A percentile compares a stretch with the other conserved stretches of the same genome.
These are phyloP conservation scores for Coprinellus micaceus DNA, from an alignment of 768 basidiomycete species.

Conservation along the genomic window DNA sequence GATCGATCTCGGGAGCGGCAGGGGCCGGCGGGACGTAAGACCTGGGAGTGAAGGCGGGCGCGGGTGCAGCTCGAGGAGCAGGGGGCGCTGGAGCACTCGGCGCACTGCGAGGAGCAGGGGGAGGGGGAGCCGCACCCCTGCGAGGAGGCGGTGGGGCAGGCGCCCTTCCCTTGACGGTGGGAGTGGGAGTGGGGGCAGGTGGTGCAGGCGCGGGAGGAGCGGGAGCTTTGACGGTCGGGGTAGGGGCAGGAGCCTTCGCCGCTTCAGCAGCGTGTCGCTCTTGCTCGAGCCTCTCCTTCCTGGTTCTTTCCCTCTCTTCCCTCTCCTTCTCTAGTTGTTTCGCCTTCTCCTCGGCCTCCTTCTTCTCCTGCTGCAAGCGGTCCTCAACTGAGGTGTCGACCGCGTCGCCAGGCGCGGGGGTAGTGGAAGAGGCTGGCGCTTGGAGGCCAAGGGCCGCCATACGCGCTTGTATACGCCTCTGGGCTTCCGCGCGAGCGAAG, in stretches of 20 bases:
- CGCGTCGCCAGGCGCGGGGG: constrained; percentile 36
- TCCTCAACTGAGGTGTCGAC: constrained; percentile 84
- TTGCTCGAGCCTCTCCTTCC: constrained; percentile 70
- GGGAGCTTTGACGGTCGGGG: constrained; percentile 18
- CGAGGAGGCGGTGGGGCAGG: constrained; percentile 11
- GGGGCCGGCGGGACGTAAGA: constrained; percentile 19
- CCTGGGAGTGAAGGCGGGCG: constrained; percentile 17
- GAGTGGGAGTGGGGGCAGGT: constrained; percentile 32
- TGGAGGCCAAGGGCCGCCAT: constrained; percentile 81
- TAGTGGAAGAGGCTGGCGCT: constrained; percentile 21
- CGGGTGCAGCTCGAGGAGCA: constrained; percentile 20
- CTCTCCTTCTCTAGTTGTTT: constrained; percentile 75
- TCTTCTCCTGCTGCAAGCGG: constrained; percentile 78
- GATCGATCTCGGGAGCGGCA: constrained; percentile 53
- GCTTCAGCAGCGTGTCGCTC: constrained; percentile 61
- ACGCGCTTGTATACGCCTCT: constrained; percentile 77
- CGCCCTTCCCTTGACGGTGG: constrained; percentile 23
- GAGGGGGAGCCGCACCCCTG: constrained; percentile 20
- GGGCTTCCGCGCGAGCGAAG: constrained; percentile 74
- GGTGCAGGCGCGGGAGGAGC: constrained; percentile 18
- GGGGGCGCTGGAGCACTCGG: constrained; percentile 17
- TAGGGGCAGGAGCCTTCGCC: constrained; percentile 33
- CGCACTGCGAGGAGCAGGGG: not conserved
- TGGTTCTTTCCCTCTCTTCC: constrained; percentile 69
- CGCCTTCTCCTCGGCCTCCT: constrained; percentile 86